Conservation (phyloP, 495 filamentous ascomycete species). For the Talaromyces stipitatus region DNA sequence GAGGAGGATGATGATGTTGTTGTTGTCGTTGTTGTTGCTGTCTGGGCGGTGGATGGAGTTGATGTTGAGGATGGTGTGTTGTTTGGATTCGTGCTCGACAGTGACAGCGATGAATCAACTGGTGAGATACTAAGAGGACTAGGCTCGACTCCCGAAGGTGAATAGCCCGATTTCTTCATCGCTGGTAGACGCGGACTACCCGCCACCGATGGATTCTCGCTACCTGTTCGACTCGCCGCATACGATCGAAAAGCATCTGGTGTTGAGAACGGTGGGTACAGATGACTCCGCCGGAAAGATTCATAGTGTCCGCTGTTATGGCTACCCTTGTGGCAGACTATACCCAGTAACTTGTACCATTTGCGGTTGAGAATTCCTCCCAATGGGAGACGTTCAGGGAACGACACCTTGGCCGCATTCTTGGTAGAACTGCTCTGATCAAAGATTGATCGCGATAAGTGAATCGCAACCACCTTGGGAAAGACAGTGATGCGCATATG, state of each 20-base stretch:
- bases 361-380: constrained; percentile 71
- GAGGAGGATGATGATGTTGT: not conserved
- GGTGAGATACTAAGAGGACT: constrained; percentile 24
- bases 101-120: constrained; percentile 31
- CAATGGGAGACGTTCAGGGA: constrained; percentile 75
- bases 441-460: constrained; percentile 88
- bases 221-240: constrained; percentile 51
- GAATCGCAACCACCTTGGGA: constrained; percentile 82
- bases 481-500: constrained; percentile 79
- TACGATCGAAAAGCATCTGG: constrained; percentile 66
- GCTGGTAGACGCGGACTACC: constrained; percentile 34
- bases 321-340: constrained; percentile 91
- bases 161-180: constrained; percentile 1
- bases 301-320: constrained; percentile 98
- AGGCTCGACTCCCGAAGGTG: constrained; percentile 17
- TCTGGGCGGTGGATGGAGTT: not conserved
- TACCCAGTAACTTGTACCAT: constrained; percentile 76
- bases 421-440: constrained; percentile 75
- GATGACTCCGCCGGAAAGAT: constrained; percentile 82
- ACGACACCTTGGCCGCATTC: constrained; percentile 87
- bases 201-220: constrained; percentile 36
- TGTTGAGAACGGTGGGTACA: constrained; percentile 71
- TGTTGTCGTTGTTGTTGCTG: too few species aligned
- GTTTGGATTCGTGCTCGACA: constrained; percentile 27
- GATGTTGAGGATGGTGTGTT: not conserved